A percentile compares a stretch with the other conserved stretches of the same genome.
Evolutionary conservation across 108 stramenopile species (phyloP).

Genomic region (Cyclotella atomus): DNA sequence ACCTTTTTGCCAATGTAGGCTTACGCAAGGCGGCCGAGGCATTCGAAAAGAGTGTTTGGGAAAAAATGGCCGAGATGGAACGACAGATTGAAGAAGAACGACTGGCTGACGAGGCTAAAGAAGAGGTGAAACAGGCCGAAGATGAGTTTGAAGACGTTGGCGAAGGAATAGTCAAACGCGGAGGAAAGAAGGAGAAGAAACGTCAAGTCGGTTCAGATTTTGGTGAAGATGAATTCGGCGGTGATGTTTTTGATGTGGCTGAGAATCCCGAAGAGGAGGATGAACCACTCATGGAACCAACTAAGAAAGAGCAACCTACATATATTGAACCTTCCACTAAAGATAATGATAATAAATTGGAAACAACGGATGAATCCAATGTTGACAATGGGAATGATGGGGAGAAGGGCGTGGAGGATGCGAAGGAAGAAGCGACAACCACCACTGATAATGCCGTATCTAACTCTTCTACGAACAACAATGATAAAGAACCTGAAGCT

Average conservation of each 20-base stretch:
- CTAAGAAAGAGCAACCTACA: conserved; percentile 8
- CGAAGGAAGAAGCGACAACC: background rate
- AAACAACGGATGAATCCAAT: conserved; percentile 22
- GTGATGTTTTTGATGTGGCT: conserved; percentile 85
- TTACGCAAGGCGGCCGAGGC: conserved; percentile 81
- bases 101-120: conserved; percentile 38
- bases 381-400: conserved; percentile 1
- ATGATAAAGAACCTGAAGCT: conserved; percentile 16
- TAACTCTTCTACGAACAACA: no score
- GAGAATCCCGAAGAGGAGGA: conserved; percentile 21
- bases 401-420: background rate
- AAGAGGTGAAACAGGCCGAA: background rate
- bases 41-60: conserved; percentile 77
- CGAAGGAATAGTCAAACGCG: conserved; percentile 14
- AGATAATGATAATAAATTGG: conserved; percentile 51
- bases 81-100: conserved; percentile 72
- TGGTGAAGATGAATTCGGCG: conserved; percentile 82
- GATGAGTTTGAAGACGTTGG: conserved; percentile 26
- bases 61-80: conserved; percentile 81
- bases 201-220: conserved; percentile 45
- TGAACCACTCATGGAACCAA: background rate
- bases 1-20: conserved; percentile 76
- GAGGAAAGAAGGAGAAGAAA: background rate
- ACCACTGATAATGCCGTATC: conserved; percentile 19
- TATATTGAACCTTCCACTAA: conserved; percentile 27